A percentile compares a stretch with the other conserved stretches of the same genome.
Conservation (phyloP, 257 asterid genomes). For the Solanum microdontum region DNA sequence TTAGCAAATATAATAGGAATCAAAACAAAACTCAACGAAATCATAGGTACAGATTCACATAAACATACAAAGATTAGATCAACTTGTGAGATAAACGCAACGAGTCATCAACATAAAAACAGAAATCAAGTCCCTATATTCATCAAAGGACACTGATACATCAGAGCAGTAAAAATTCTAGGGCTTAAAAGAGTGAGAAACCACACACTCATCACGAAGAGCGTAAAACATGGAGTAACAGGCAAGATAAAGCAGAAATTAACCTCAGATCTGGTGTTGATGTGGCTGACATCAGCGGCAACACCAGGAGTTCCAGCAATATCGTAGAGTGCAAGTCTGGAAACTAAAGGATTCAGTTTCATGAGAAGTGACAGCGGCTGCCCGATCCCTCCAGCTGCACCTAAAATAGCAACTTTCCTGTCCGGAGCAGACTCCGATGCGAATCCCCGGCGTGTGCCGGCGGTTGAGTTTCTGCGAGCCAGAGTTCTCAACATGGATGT, state of each 20-base stretch:
- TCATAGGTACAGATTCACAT: neutral
- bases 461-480: constrained; percentile 13
- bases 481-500: constrained; percentile 33
- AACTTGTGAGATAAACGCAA: neutral
- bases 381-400: constrained; percentile 72
- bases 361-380: constrained; percentile 58
- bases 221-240: neutral
- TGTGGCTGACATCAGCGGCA: constrained; percentile 72
- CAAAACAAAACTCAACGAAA: neutral
- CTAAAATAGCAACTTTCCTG: constrained; percentile 44
- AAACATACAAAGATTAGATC: neutral
- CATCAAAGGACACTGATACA: neutral
- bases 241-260: neutral
- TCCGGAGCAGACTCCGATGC: constrained; percentile 40
- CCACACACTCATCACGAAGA: neutral
- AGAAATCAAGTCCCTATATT: neutral
- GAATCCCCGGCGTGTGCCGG: constrained; percentile 28
- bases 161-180: neutral
- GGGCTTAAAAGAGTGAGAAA: neutral
- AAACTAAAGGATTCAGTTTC: constrained; percentile 63
- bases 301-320: constrained; percentile 72
- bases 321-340: constrained; percentile 59
- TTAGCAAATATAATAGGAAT: neutral
- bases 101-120: neutral
- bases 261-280: constrained; percentile 72